These are phyloP conservation scores for Crithidia mellificae DNA, from an alignment of 208 protist species.

Conservation along the genomic window DNA sequence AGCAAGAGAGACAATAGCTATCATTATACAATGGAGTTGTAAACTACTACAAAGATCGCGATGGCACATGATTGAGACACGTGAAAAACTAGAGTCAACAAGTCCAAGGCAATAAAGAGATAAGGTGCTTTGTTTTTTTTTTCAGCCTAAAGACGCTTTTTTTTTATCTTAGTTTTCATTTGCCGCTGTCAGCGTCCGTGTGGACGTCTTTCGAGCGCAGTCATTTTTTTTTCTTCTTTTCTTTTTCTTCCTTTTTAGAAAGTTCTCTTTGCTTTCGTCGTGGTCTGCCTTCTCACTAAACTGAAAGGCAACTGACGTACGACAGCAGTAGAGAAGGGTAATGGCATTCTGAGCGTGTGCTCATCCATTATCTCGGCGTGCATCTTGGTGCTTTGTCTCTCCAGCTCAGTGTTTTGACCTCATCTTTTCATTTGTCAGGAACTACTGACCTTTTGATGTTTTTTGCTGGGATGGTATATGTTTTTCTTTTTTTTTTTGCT, in stretches of 20 bases:
- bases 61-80: not conserved
- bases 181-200: constrained; percentile 10
- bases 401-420: not conserved
- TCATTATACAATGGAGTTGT: not conserved
- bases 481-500: not conserved
- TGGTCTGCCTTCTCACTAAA: not conserved
- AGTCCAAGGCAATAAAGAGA: not conserved
- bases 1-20: not conserved
- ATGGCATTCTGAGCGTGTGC: constrained; percentile 17
- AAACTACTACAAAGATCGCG: not conserved
- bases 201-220: constrained; percentile 2
- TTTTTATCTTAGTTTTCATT: not conserved
- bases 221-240: constrained; percentile 9
- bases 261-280: not conserved
- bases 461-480: too few relatives aligned
- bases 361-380: constrained; percentile 8
- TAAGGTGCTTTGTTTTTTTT: constrained; percentile 7
- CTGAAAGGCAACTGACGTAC: not conserved
- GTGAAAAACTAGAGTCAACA: not conserved
- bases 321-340: not conserved
- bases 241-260: not conserved
- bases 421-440: not conserved
- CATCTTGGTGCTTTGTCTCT: constrained; percentile 9
- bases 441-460: not conserved
- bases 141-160: not conserved